Base-by-base conservation (phyloP, 2,329 filamentous ascomycete genomes). In the Xylariaceae sp. region DNA sequence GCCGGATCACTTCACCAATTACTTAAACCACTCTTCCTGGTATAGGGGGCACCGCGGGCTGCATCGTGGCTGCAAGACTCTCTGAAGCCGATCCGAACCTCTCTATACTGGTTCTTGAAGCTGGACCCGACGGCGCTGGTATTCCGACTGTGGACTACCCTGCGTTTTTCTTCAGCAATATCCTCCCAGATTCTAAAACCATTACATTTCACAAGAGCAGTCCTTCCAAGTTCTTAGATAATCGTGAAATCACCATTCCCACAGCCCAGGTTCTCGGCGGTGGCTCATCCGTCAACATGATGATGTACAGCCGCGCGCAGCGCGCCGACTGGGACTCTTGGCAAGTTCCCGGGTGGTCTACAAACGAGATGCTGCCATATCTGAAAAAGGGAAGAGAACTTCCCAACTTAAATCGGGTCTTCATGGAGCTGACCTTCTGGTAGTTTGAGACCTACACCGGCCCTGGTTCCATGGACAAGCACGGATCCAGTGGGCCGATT, bases 361-460 rank as follows among this genome's bases (percentile, higher is more conserved):
- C 62, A 7, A 50, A 57, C 6, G 59, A 63, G 19, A 45, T 59
- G 42, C 19, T 58, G 3, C 41, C 40, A 2, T 57, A 51, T 25
- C 48, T 58, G 48, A 55, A 54, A 19, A 81, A 79, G 54, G 61
- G 61, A 37, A n/a, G n/a, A n/a, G 21, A 8, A 16, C 8, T 25
- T 5, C 29, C 22, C 32, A 27, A n/a, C 14, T 29, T 21, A 6
- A 17, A 40, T 38, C 11, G 8, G 17, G 19, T 17, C 8, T 38
- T 11, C 5, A 21, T 20, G 36, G 22, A 16, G 2, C 12, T 25
- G 22, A 7, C 21, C 22, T 4, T 2, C 12, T 7, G 16, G 12
- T 40, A 71, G 69, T 60, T 80, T 10, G 80, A 83, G 60, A 82
- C 76, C 0, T 82, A 77, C 44, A 71, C 77, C 50, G 71, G 73